phyloP scores from a whole-genome alignment of 176 grass and related monocot genomes.

The Oryza punctata region DNA sequence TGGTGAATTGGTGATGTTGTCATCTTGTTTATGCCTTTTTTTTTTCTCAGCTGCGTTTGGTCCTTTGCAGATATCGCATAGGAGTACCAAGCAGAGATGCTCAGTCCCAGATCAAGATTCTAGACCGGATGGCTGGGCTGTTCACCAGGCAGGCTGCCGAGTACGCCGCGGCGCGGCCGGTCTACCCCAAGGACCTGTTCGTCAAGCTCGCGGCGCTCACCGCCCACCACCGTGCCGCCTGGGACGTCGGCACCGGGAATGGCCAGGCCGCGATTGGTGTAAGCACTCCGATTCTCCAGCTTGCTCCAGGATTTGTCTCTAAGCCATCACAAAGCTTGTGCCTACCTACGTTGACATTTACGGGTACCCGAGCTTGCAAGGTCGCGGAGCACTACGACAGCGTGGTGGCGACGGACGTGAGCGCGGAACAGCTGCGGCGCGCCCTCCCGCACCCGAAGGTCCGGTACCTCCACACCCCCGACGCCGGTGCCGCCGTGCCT shows the following conservation, averaged over 20 bases:
- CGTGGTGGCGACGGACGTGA: slow-evolving; percentile 43
- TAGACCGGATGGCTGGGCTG: background rate
- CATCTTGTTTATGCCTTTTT: background rate
- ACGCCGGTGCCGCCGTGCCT: background rate
- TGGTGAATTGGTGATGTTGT: background rate
- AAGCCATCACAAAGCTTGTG: background rate
- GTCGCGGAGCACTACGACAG: slow-evolving; percentile 51
- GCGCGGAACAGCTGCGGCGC: slow-evolving; percentile 32
- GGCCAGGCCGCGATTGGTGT: slow-evolving; percentile 58
- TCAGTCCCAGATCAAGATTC: background rate
- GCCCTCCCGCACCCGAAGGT: slow-evolving; percentile 43
- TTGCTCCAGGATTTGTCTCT: background rate
- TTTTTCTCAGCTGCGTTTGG: background rate
- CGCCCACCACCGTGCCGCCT: slow-evolving; percentile 38
- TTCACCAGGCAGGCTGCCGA: slow-evolving; percentile 34
- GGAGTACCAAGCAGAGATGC: background rate
- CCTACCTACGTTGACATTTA: background rate
- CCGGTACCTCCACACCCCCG: slow-evolving; percentile 43
- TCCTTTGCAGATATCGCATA: slow-evolving; percentile 12
- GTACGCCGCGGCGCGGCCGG: slow-evolving; percentile 14
- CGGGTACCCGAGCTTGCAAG: background rate
- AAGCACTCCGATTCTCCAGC: slow-evolving; percentile 8
- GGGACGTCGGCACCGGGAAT: slow-evolving; percentile 64
- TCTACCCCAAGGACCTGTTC: slow-evolving; percentile 43
- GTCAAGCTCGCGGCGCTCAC: slow-evolving; percentile 40